These are phyloP conservation scores for Phytophthora sansomeana DNA, from an alignment of 352 stramenopile genomes.

Conservation along the genomic window DNA sequence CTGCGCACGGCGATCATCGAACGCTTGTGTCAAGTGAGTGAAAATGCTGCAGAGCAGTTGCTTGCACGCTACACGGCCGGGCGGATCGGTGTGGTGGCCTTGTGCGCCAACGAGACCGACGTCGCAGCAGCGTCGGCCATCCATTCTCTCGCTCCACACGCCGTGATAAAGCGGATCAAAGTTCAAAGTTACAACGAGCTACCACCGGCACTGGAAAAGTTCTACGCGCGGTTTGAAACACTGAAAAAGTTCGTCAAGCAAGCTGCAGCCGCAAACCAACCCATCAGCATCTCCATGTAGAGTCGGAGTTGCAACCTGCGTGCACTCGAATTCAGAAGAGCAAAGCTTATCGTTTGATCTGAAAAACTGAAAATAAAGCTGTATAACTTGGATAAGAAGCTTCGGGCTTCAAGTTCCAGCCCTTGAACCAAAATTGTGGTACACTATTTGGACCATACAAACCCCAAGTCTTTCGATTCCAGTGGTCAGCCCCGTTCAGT, in stretches of 20 bases:
- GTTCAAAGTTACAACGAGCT: conserved; percentile 3
- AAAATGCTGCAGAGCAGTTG: not conserved
- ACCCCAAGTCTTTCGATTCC: conserved; percentile 25
- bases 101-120: conserved; percentile 49
- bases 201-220: not conserved
- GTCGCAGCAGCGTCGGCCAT: conserved; percentile 33
- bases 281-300: conserved; percentile 14
- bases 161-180: conserved; percentile 50
- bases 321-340: too few species aligned
- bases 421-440: too few species aligned
- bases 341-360: too few species aligned
- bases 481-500: conserved; percentile 19
- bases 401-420: too few species aligned
- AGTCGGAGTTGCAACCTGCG: too few species aligned
- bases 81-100: conserved; percentile 31
- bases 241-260: conserved; percentile 37
- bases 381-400: too few species aligned
- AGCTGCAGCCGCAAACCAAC: conserved; percentile 32
- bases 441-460: conserved; percentile 5
- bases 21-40: conserved; percentile 17
- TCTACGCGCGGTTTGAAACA: conserved; percentile 32
- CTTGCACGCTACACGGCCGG: conserved; percentile 10
- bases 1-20: conserved; percentile 58
- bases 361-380: too few species aligned
- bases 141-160: conserved; percentile 44